Evolutionary conservation across 2,329 filamentous ascomycete genomes (phyloP).

Genomic region (Thermomyces lanuginosus): DNA sequence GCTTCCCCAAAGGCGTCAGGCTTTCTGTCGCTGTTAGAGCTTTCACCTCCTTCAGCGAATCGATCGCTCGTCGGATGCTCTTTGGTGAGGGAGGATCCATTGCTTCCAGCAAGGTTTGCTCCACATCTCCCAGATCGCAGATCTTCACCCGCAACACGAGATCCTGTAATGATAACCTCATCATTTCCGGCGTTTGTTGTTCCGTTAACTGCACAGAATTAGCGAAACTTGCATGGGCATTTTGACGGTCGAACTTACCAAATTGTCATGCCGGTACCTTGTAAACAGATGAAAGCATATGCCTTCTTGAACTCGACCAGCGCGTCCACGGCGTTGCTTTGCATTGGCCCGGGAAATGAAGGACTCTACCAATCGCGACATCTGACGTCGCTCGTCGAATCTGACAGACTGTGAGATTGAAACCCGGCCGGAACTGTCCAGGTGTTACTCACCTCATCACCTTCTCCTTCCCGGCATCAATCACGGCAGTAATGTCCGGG

Average conservation of each 20-base stretch:
- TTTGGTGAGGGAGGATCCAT: conserved; percentile 79
- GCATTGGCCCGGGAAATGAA: conserved; percentile 94
- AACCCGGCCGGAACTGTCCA: background rate
- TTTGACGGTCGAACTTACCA: conserved; percentile 20
- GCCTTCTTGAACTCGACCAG: conserved; percentile 86
- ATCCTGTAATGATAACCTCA: conserved; percentile 84
- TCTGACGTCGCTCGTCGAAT: conserved; percentile 81
- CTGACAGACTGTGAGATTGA: conserved; percentile 22
- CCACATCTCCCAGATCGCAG: conserved; percentile 85
- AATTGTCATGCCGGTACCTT: conserved; percentile 65
- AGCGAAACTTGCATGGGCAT: background rate
- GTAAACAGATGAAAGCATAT: conserved; percentile 95
- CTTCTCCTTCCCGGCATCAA: conserved; percentile 92
- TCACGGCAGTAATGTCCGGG: conserved; percentile 89
- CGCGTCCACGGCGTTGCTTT: conserved; percentile 83
- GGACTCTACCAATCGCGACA: conserved; percentile 79
- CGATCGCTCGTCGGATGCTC: conserved; percentile 84
- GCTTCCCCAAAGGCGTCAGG: conserved; percentile 68
- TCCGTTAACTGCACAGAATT: conserved; percentile 50
- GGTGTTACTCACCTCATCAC: conserved; percentile 52
- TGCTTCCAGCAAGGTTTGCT: conserved; percentile 72
- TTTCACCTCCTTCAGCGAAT: conserved; percentile 82
- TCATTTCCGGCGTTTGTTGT: conserved; percentile 91
- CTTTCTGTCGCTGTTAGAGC: conserved; percentile 70
- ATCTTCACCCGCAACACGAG: conserved; percentile 93